These are phyloP conservation scores for Pseudovirgaria hyperparasitica DNA, from an alignment of 2,329 filamentous ascomycete genomes.

Conservation along the genomic window DNA sequence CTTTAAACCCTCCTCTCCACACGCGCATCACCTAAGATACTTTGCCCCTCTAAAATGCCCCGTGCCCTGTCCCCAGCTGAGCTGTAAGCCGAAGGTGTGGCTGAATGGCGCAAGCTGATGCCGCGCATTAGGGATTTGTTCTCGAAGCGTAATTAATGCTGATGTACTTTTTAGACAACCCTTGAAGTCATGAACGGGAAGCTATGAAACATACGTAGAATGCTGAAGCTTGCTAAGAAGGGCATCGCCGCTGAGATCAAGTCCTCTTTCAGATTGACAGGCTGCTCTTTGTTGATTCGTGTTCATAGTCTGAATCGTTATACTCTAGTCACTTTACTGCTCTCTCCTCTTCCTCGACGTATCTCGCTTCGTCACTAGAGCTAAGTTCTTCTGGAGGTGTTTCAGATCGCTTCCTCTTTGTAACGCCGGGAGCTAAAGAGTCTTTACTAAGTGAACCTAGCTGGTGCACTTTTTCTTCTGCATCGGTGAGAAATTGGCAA, in stretches of 20 bases:
- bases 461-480: conserved; percentile 6
- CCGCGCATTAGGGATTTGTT: conserved; percentile 27
- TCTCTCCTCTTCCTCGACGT: conserved; percentile 10
- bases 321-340: conserved; percentile 2
- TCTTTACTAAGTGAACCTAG: conserved; percentile 5
- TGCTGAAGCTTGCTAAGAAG: no score
- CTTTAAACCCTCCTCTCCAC: conserved; percentile 16
- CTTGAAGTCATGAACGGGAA: no score
- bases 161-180: no score
- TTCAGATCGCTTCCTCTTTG: conserved; percentile 10
- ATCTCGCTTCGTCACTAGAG: conserved; percentile 10
- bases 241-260: no score
- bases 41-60: conserved; percentile 40
- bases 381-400: conserved; percentile 9
- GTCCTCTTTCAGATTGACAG: no score
- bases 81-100: conserved; percentile 16
- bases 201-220: no score
- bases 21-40: conserved; percentile 34
- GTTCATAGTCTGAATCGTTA: conserved; percentile 2
- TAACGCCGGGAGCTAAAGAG: conserved; percentile 6
- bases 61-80: conserved; percentile 30
- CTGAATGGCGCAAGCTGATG: conserved; percentile 37
- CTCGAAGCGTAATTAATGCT: no score
- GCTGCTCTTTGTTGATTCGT: not conserved
- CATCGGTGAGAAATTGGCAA: conserved; percentile 7